Conservation (phyloP, 2,329 filamentous ascomycete species). For the Ascochyta lentis region DNA sequence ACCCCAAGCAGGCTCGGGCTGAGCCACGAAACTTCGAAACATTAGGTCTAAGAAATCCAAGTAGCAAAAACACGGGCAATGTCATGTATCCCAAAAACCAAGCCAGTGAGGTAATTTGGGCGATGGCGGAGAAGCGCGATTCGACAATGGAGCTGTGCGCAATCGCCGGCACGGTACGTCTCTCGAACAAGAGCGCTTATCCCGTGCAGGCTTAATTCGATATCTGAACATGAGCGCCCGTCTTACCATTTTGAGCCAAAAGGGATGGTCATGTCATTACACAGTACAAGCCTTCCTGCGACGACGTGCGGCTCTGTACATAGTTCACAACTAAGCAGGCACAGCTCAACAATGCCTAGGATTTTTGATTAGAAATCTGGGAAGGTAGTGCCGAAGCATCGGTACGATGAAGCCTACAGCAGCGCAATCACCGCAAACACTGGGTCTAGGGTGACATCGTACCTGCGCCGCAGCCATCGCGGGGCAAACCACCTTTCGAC, state of each 20-base stretch:
- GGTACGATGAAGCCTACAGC: slow-evolving; percentile 1
- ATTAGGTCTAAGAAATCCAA: too few relatives aligned
- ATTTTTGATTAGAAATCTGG: neutral
- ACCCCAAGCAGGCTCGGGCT: too few relatives aligned
- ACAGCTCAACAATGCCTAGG: neutral
- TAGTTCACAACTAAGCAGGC: neutral
- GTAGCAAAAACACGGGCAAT: neutral
- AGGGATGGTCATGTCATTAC: neutral
- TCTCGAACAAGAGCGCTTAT: slow-evolving; percentile 4
- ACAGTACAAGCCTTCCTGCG: neutral
- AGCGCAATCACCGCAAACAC: slow-evolving; percentile 7
- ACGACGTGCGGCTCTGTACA: neutral
- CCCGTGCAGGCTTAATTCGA: neutral
- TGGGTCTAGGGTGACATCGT: neutral
- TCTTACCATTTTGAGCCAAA: neutral
- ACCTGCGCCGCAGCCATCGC: slow-evolving; percentile 11
- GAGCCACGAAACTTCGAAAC: neutral
- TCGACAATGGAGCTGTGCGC: slow-evolving; percentile 4
- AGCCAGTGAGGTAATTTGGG: slow-evolving; percentile 1
- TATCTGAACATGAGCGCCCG: slow-evolving; percentile 1
- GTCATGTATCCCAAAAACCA: neutral
- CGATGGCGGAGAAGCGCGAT: slow-evolving; percentile 9
- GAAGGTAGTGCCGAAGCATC: neutral
- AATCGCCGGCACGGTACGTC: neutral
- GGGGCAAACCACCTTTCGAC: neutral